Conservation (phyloP, 208 protist genomes). For the Endotrypanum monterogeii region DNA sequence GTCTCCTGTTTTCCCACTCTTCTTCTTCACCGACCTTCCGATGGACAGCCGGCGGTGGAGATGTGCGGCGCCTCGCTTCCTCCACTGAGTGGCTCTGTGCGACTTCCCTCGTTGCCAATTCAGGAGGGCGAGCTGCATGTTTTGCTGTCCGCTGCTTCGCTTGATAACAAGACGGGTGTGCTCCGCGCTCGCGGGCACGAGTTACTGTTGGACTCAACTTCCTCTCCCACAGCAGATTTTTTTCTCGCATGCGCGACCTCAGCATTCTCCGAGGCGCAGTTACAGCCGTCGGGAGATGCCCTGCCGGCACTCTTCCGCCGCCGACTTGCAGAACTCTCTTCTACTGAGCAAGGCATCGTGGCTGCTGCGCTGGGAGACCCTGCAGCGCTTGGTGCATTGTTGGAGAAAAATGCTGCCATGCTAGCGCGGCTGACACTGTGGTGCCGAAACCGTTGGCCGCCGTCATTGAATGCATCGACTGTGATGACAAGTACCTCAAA, state of each 20-base stretch:
- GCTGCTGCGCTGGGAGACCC: conserved; percentile 5
- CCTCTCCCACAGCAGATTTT: conserved; percentile 34
- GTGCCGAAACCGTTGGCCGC: conserved; percentile 24
- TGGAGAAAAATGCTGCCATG: conserved; percentile 49
- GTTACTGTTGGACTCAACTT: conserved; percentile 40
- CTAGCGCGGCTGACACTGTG: conserved; percentile 49
- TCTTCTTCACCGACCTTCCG: conserved; percentile 45
- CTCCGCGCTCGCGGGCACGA: conserved; percentile 15
- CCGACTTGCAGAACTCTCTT: conserved; percentile 7
- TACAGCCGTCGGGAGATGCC: conserved; percentile 4
- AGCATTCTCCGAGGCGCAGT: conserved; percentile 4
- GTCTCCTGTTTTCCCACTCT: conserved; percentile 29
- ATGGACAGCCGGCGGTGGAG: conserved; percentile 31
- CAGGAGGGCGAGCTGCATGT: conserved; percentile 52
- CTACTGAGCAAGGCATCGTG: conserved; percentile 20
- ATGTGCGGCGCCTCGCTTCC: conserved; percentile 6
- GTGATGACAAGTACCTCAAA: neutral
- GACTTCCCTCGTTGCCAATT: conserved; percentile 46
- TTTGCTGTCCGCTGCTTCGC: conserved; percentile 18
- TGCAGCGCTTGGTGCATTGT: conserved; percentile 13
- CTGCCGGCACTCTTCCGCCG: conserved; percentile 16
- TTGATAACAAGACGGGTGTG: neutral
- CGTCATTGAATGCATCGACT: neutral
- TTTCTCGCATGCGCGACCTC: conserved; percentile 14
- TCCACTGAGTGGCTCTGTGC: conserved; percentile 2